These are phyloP conservation scores for Cytospora paraplurivora DNA, from an alignment of 2,329 filamentous ascomycete genomes.

Conservation along the genomic window DNA sequence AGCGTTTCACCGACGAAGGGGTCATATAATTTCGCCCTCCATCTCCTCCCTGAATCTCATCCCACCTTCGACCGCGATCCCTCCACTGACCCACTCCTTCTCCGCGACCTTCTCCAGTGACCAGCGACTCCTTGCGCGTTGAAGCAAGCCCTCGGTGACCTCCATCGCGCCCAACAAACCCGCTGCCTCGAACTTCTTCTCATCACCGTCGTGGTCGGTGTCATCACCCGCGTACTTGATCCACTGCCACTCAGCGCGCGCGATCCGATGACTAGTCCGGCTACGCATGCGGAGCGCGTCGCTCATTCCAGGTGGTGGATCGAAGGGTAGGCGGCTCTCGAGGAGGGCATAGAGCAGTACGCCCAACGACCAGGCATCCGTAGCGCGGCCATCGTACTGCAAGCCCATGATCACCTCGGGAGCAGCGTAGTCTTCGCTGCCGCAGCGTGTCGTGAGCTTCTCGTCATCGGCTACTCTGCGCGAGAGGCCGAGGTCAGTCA, in stretches of 20 bases:
- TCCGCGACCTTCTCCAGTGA: constrained; percentile 71
- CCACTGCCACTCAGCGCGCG: constrained; percentile 95
- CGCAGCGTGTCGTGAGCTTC: constrained; percentile 89
- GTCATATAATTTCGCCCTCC: constrained; percentile 53
- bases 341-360: constrained; percentile 91
- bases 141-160: constrained; percentile 82
- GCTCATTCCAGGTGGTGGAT: constrained; percentile 79
- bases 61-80: constrained; percentile 68
- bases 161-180: constrained; percentile 75
- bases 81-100: constrained; percentile 74
- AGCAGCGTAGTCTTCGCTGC: constrained; percentile 95
- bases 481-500: constrained; percentile 90
- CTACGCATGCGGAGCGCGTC: constrained; percentile 76
- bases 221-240: constrained; percentile 80
- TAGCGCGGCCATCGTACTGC: constrained; percentile 87
- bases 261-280: constrained; percentile 89
- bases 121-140: constrained; percentile 79
- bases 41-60: constrained; percentile 62
- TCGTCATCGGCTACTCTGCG: constrained; percentile 83
- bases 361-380: constrained; percentile 93
- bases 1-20: constrained; percentile 19
- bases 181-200: constrained; percentile 60
- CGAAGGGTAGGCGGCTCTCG: constrained; percentile 91
- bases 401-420: constrained; percentile 96
- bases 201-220: constrained; percentile 77